Conservation (phyloP, 176 grass and related monocot genomes). For the Raddia distichophylla region DNA sequence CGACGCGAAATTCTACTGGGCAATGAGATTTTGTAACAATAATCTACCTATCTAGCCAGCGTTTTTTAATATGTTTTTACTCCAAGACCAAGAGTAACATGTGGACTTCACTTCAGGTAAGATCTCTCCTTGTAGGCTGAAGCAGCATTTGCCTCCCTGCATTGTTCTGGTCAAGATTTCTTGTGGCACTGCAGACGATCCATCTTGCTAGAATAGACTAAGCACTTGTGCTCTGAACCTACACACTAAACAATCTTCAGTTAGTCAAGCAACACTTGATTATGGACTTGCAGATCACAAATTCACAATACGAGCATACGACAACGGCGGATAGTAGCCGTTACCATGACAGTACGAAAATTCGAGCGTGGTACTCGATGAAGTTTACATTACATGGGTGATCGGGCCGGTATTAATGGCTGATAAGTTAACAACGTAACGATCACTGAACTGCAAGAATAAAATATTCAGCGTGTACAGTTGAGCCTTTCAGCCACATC, state of each 20-base stretch:
- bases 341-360: conserved; percentile 16
- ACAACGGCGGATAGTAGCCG: conserved; percentile 20
- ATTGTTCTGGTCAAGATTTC: neutral
- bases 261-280: neutral
- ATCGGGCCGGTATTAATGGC: neutral
- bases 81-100: neutral
- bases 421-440: neutral
- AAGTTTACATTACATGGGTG: neutral
- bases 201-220: neutral
- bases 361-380: neutral
- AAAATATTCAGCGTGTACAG: neutral
- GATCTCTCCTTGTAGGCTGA: conserved; percentile 35
- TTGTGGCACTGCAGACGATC: neutral
- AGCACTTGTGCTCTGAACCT: neutral
- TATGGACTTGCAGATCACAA: neutral
- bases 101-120: conserved; percentile 14
- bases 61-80: neutral
- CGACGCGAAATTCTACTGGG: neutral
- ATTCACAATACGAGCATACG: neutral
- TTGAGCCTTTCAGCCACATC: neutral
- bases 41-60: neutral
- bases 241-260: neutral
- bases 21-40: neutral
- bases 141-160: neutral
- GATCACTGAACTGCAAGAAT: conserved; percentile 1